phyloP scores from a whole-genome alignment of 2,329 filamentous ascomycete species.

The Verticillium nubilum region DNA sequence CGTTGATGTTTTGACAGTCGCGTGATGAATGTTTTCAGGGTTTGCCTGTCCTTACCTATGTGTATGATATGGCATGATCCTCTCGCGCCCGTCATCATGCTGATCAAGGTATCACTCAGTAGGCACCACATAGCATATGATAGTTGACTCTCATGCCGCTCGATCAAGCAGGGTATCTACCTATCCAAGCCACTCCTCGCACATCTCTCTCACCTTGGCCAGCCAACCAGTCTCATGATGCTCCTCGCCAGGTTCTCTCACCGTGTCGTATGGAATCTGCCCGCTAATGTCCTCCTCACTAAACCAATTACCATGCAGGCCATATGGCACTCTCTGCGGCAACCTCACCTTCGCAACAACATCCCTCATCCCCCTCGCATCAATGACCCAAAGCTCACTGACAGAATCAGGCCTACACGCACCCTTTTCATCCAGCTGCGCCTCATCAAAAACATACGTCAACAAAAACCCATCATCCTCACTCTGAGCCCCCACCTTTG shows the following conservation, averaged over 20 bases:
- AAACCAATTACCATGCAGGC: slow-evolving; percentile 61
- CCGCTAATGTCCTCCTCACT: slow-evolving; percentile 41
- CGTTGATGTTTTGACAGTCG: no score
- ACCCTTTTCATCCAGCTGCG: slow-evolving; percentile 49
- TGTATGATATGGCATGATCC: no score
- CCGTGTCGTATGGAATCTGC: slow-evolving; percentile 31
- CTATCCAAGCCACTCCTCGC: not conserved
- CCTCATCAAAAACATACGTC: slow-evolving; percentile 66
- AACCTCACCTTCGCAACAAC: slow-evolving; percentile 53
- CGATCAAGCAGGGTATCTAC: no score
- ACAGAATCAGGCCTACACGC: slow-evolving; percentile 36
- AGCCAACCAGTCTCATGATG: not conserved
- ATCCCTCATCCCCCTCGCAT: slow-evolving; percentile 56
- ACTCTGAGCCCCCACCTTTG: slow-evolving; percentile 27
- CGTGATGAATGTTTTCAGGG: no score
- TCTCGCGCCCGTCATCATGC: no score
- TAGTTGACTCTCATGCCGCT: no score
- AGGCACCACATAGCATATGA: no score
- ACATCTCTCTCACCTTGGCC: not conserved
- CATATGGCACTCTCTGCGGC: slow-evolving; percentile 52
- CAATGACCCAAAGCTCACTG: slow-evolving; percentile 64
- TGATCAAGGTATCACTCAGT: no score
- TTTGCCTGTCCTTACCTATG: no score
- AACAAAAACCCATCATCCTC: slow-evolving; percentile 66
- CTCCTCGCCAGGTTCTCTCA: not conserved